Evolutionary conservation across 2,329 filamentous ascomycete genomes (phyloP).

Genomic region (Celoporthe dispersa): DNA sequence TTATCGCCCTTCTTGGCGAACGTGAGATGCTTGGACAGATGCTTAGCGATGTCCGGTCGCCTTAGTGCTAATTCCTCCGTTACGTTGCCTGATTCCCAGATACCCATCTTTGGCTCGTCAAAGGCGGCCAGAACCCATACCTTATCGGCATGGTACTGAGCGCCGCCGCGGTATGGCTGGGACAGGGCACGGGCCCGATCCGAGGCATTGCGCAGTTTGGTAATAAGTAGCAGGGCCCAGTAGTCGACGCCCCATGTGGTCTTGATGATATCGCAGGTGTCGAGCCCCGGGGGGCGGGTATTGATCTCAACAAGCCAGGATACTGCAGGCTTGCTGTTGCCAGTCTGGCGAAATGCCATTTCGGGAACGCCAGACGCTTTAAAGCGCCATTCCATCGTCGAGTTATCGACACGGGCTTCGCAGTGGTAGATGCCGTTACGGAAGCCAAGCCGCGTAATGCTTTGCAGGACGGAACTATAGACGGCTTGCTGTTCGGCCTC

Average conservation of each 20-base stretch:
- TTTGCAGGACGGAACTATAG: not conserved
- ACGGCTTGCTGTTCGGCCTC: not conserved
- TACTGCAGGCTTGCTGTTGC: not conserved
- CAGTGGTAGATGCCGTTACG: constrained; percentile 6
- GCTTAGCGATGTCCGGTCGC: constrained; percentile 7
- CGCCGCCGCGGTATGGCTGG: not conserved
- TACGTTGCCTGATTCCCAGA: constrained; percentile 14
- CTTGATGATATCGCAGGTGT: not conserved
- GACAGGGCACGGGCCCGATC: not conserved
- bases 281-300: constrained; percentile 9
- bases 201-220: not conserved
- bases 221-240: not conserved
- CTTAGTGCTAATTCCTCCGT: constrained; percentile 7
- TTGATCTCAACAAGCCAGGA: constrained; percentile 21
- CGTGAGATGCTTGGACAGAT: constrained; percentile 1
- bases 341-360: not conserved
- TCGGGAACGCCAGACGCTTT: not conserved
- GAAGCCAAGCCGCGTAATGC: not conserved
- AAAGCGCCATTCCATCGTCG: constrained; percentile 1
- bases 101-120: not conserved
- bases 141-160: not conserved
- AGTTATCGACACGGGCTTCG: constrained; percentile 12
- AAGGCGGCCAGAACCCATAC: constrained; percentile 1
- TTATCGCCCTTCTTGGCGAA: constrained; percentile 15
- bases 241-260: constrained; percentile 13